Evolutionary conservation across 257 asterid species (phyloP).

Genomic region (Schizonepeta tenuifolia): DNA sequence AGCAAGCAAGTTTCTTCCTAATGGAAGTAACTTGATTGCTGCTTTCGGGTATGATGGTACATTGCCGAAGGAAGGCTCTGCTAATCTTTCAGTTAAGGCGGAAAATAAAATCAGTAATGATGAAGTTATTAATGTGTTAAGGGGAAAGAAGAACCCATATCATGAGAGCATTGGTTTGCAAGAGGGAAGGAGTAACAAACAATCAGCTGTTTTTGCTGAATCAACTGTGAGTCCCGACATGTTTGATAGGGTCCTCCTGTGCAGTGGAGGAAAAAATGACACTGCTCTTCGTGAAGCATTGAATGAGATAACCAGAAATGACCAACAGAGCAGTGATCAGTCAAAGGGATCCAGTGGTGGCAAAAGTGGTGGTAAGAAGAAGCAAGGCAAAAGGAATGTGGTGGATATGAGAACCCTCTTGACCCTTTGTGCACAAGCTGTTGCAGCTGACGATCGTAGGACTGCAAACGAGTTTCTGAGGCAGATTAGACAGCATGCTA

Average conservation of each 20-base stretch:
- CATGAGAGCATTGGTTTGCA: slow-evolving; percentile 40
- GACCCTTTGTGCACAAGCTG: slow-evolving; percentile 81
- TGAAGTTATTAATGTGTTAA: slow-evolving; percentile 39
- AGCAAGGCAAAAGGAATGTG: slow-evolving; percentile 43
- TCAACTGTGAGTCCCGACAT: slow-evolving; percentile 62
- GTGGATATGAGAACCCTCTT: slow-evolving; percentile 73
- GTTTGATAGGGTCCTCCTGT: slow-evolving; percentile 72
- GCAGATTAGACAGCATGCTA: slow-evolving; percentile 67
- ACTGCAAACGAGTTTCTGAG: slow-evolving; percentile 63
- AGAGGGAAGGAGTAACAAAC: slow-evolving; percentile 68
- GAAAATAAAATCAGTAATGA: slow-evolving; percentile 36
- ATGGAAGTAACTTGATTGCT: slow-evolving; percentile 38
- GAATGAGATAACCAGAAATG: slow-evolving; percentile 47
- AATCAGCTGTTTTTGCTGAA: slow-evolving; percentile 64
- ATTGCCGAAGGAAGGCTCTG: slow-evolving; percentile 28
- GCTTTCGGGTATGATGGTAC: slow-evolving; percentile 29
- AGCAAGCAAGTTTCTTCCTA: slow-evolving; percentile 69
- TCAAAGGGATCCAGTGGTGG: slow-evolving; percentile 49
- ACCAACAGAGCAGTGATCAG: slow-evolving; percentile 31
- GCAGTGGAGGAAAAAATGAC: slow-evolving; percentile 71
- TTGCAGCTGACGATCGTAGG: slow-evolving; percentile 73
- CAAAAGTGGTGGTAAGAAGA: slow-evolving; percentile 60
- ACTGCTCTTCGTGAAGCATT: slow-evolving; percentile 66
- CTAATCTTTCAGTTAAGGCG: slow-evolving; percentile 34
- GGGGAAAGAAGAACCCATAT: slow-evolving; percentile 71